Conservation (phyloP, 345 rosid genomes). For the Pistacia integerrima region DNA sequence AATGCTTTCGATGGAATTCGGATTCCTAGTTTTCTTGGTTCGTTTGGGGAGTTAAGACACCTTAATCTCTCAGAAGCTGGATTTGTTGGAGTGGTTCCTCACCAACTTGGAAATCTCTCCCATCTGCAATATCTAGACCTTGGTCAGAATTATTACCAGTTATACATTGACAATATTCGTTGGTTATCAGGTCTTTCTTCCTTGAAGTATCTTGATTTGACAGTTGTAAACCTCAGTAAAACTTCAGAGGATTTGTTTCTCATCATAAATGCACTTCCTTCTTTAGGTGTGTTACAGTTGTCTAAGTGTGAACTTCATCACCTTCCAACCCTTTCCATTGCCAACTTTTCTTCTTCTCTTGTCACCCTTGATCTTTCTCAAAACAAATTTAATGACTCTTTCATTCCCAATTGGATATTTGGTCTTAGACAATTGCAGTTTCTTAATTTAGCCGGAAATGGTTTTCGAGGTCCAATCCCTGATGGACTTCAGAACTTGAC, state of each 20-base stretch:
- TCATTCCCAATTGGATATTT: neutral
- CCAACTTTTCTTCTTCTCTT: too few relatives aligned
- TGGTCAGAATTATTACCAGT: neutral
- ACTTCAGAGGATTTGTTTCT: neutral
- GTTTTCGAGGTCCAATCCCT: neutral
- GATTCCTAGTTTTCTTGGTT: too few relatives aligned
- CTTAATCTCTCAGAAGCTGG: too few relatives aligned
- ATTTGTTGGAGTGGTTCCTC: neutral
- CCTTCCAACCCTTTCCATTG: too few relatives aligned
- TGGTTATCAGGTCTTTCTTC: neutral
- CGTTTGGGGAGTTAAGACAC: too few relatives aligned
- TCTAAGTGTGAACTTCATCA: too few relatives aligned
- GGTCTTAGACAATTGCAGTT: neutral
- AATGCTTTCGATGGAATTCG: too few relatives aligned
- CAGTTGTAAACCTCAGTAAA: neutral
- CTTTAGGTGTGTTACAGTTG: too few relatives aligned
- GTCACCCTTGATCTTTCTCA: too few relatives aligned
- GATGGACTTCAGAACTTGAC: too few relatives aligned
- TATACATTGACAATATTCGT: neutral
- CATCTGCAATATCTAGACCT: constrained; percentile 3
- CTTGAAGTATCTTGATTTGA: neutral
- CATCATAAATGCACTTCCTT: too few relatives aligned
- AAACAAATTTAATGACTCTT: neutral
- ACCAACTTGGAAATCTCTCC: neutral
- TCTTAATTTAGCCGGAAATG: neutral